Conservation (phyloP, 148 eudicot genomes). For the Arctostaphylos glauca region DNA sequence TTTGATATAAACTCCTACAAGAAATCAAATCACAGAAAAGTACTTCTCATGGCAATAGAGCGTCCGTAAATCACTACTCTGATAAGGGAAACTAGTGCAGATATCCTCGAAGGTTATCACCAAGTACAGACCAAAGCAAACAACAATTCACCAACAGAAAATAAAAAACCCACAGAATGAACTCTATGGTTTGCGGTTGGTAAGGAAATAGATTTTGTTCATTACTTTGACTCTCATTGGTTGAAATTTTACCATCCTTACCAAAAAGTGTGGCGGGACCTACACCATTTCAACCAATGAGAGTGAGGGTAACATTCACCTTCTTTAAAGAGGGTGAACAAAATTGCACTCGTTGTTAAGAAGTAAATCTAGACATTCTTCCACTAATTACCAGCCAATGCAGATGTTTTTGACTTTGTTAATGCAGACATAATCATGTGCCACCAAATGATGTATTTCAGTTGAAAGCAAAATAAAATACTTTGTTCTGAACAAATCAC, state of each 20-base stretch:
- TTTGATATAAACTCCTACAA: neutral
- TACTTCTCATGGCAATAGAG: neutral
- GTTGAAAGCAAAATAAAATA: neutral
- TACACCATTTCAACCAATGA: too few relatives aligned
- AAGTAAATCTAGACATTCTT: neutral
- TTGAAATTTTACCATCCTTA: too few relatives aligned
- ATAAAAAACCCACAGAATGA: neutral
- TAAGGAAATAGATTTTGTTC: too few relatives aligned
- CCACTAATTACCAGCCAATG: neutral
- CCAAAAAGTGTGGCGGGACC: too few relatives aligned
- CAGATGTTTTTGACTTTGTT: neutral
- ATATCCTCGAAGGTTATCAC: neutral
- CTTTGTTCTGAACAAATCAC: neutral
- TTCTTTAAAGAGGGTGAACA: too few relatives aligned
- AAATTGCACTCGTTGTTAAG: too few relatives aligned
- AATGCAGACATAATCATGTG: neutral
- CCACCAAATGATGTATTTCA: neutral
- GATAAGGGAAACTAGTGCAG: neutral
- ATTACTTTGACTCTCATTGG: too few relatives aligned
- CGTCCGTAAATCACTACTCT: neutral
- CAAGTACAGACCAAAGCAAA: neutral
- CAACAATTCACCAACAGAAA: neutral
- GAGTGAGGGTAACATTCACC: too few relatives aligned
- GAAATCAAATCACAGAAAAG: neutral
- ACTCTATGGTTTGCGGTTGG: neutral